Evolutionary conservation across 2,329 filamentous ascomycete genomes (phyloP), one percentile per base, ranked within the genome.

Genomic region (Drechslera avenae): DNA sequence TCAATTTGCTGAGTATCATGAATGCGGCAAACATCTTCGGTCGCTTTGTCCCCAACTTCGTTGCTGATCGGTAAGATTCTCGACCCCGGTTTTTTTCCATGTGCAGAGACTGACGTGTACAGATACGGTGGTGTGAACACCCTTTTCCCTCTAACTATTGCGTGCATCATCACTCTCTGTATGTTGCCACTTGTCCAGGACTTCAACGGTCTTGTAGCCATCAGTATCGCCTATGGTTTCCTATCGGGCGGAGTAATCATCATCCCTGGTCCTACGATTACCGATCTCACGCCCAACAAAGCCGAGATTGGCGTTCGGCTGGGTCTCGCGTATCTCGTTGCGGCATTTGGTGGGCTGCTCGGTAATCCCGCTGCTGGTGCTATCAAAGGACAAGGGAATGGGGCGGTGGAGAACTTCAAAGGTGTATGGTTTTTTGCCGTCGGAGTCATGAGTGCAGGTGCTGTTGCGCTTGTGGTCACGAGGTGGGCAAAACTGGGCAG

Each of bases 1-100:
- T 83, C 59, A 88, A 87, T 59, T 74, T 88, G n/a, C 72, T 89
- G 5, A 79, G 85, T 2, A 84, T 89, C 52, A 75, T 88, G 52
- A 89, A 89, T 60, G 83, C 79, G 0, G 81, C 83, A 4, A 69
- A 64, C 41, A 63, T 69, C 6, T 74, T 78, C 65, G 76, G 76
- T 7, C 71, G 76, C 6, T 72, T 77, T 40, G 63, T 77, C 5
- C 75, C 75, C 0, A 76, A 76, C 37, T 67, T 68, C 35, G 54
- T 77, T 10, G 75, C 74, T 12, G 75, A 78, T 51, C 64, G 41
- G 56, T 54, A 44, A 23, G 53, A 41, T 13, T n/a, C 23, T 21
- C 13, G n/a, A n/a, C n/a, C n/a, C n/a, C n/a, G 4, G 18, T 14
- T 9, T 23, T 14, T 16, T 34, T 9, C 3, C 3, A 6, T 10